phyloP scores from a whole-genome alignment of 441 rosid genomes.

The Oxalis stricta region DNA sequence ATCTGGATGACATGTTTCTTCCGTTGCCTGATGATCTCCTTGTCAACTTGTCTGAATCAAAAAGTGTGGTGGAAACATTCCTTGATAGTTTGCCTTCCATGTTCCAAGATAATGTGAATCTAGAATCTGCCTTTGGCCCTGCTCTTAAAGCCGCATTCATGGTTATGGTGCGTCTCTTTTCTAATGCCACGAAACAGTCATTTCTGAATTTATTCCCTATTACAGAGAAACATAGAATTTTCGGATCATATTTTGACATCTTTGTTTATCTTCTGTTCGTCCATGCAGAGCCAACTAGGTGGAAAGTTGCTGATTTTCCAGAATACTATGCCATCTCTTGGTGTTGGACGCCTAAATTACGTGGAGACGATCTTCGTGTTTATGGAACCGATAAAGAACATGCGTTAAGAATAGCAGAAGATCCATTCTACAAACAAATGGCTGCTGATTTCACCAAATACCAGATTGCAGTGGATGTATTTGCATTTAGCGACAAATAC shows the following conservation, averaged over 20 bases:
- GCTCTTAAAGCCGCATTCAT: constrained; percentile 89
- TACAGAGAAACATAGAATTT: no score
- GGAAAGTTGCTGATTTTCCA: constrained; percentile 90
- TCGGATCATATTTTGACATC: no score
- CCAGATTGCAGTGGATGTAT: constrained; percentile 84
- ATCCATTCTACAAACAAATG: constrained; percentile 91
- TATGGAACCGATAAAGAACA: constrained; percentile 97
- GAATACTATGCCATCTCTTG: constrained; percentile 88
- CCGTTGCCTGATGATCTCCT: constrained; percentile 98
- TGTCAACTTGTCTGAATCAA: constrained; percentile 95
- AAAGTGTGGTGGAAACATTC: constrained; percentile 79
- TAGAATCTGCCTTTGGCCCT: constrained; percentile 98
- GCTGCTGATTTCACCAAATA: constrained; percentile 98
- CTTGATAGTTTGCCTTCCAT: constrained; percentile 87
- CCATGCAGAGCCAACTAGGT: constrained; percentile 77
- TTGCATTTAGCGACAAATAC: constrained; percentile 88
- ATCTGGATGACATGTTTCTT: constrained; percentile 83
- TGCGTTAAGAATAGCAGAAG: constrained; percentile 76
- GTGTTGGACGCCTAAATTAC: constrained; percentile 87
- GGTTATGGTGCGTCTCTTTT: constrained; percentile 71
- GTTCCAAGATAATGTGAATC: constrained; percentile 80
- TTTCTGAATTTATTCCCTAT: no score
- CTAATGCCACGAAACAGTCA: no score
- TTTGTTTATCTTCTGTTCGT: constrained; percentile 6
- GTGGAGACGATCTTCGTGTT: constrained; percentile 90